These are phyloP conservation scores for Apostasia ramifera DNA, from an alignment of 106 monocot genomes.

Conservation along the genomic window DNA sequence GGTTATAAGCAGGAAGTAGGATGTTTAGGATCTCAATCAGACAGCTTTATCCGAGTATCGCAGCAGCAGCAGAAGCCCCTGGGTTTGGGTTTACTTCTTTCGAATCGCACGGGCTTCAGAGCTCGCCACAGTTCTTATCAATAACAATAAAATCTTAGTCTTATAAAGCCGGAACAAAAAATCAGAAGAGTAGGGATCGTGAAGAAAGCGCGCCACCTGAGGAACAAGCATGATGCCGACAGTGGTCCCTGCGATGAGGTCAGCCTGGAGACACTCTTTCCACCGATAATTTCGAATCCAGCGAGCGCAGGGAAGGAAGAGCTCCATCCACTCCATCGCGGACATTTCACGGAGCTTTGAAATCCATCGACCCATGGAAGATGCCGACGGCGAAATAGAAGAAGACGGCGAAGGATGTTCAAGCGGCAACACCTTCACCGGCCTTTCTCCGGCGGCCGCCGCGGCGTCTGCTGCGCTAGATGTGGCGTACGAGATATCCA, in stretches of 20 bases:
- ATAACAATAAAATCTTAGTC: neutral
- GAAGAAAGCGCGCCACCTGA: slow-evolving; percentile 33
- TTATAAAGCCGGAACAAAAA: neutral
- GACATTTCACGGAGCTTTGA: slow-evolving; percentile 30
- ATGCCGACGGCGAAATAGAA: slow-evolving; percentile 2
- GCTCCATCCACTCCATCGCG: slow-evolving; percentile 47
- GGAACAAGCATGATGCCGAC: slow-evolving; percentile 99
- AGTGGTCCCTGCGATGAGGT: slow-evolving; percentile 83
- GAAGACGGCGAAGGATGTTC: slow-evolving; percentile 28
- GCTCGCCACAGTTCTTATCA: too few species aligned
- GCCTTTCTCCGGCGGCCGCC: slow-evolving; percentile 8
- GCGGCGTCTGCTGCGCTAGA: neutral
- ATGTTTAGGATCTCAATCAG: too few species aligned
- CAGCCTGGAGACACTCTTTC: slow-evolving; percentile 72
- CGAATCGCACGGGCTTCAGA: too few species aligned
- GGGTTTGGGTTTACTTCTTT: too few species aligned
- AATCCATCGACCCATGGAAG: slow-evolving; percentile 5
- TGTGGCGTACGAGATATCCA: slow-evolving; percentile 14
- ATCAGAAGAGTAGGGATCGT: neutral
- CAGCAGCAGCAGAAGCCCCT: too few species aligned
- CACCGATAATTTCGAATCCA: slow-evolving; percentile 73
- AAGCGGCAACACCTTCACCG: slow-evolving; percentile 44
- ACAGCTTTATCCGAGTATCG: too few species aligned
- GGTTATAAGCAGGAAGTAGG: too few species aligned
- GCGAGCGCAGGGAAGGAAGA: slow-evolving; percentile 65